A percentile compares a stretch with the other conserved stretches of the same genome.
Evolutionary conservation across 129 eudicot genomes (phyloP).

Genomic region (Solidago caesia): DNA sequence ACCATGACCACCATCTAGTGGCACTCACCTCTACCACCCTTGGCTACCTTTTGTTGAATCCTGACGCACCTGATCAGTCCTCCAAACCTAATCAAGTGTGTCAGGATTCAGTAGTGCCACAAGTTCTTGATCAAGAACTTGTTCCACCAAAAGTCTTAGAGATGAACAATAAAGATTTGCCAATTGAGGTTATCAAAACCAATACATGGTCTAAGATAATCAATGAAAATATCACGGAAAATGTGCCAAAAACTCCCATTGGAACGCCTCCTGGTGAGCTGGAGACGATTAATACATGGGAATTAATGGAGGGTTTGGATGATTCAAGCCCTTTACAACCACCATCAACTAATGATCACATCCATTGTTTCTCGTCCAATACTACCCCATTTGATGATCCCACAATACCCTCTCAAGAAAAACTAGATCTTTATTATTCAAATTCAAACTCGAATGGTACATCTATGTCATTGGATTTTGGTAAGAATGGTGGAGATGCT

Average conservation of each 20-base stretch:
- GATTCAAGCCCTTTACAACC: constrained; percentile 68
- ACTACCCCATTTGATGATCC: constrained; percentile 16
- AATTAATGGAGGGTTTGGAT: constrained; percentile 93
- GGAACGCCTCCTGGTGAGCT: constrained; percentile 80
- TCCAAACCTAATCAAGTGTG: background rate
- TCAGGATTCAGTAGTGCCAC: background rate
- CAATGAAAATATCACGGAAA: constrained; percentile 48
- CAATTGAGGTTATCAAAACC: constrained; percentile 58
- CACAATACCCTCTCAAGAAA: constrained; percentile 30
- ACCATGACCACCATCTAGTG: constrained; percentile 49
- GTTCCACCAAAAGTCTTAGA: constrained; percentile 13
- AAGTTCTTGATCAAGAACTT: background rate
- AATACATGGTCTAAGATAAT: constrained; percentile 75
- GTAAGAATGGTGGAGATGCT: constrained; percentile 5
- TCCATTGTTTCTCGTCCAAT: constrained; percentile 30
- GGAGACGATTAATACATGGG: constrained; percentile 81
- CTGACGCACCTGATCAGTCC: constrained; percentile 3
- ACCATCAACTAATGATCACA: constrained; percentile 16
- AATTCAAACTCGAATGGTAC: constrained; percentile 33
- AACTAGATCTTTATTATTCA: constrained; percentile 22
- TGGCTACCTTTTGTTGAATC: constrained; percentile 30
- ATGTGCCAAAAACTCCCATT: constrained; percentile 51
- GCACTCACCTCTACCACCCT: constrained; percentile 73
- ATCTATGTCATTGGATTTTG: background rate
- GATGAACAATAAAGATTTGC: constrained; percentile 30